Evolutionary conservation across 2,329 filamentous ascomycete species (phyloP).

Genomic region (Alternaria arbusti): DNA sequence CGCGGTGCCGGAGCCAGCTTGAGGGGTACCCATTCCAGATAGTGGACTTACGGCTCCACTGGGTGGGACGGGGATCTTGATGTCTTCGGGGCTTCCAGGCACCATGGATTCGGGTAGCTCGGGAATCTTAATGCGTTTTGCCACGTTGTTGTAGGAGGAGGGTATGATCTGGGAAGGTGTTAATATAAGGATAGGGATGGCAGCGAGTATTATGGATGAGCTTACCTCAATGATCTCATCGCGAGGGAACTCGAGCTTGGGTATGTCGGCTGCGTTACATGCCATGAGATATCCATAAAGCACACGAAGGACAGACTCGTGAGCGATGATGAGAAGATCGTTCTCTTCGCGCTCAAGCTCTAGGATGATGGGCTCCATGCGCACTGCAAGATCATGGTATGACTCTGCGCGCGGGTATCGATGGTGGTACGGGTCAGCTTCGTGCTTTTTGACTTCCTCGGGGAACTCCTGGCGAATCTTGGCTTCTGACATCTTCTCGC

Average conservation of each 20-base stretch:
- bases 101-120: constrained; percentile 69
- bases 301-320: constrained; percentile 96
- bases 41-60: constrained; percentile 57
- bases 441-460: constrained; percentile 90
- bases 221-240: constrained; percentile 92
- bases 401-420: constrained; percentile 96
- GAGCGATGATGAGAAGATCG: constrained; percentile 96
- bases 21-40: constrained; percentile 48
- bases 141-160: constrained; percentile 95
- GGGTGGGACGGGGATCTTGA: constrained; percentile 76
- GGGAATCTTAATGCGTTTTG: constrained; percentile 87
- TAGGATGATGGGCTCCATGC: constrained; percentile 95
- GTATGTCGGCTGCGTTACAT: constrained; percentile 93
- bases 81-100: constrained; percentile 79
- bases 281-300: constrained; percentile 99
- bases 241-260: constrained; percentile 88
- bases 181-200: neutral
- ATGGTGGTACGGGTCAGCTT: constrained; percentile 94
- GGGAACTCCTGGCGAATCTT: constrained; percentile 83
- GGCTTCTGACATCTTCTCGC: constrained; percentile 87
- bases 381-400: constrained; percentile 97
- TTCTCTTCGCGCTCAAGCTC: constrained; percentile 97
- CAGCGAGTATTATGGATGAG: no score
- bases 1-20: constrained; percentile 13
- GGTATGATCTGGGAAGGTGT: constrained; percentile 74